phyloP scores from a whole-genome alignment of 2,329 filamentous ascomycete species.

The Penicillium sp. region DNA sequence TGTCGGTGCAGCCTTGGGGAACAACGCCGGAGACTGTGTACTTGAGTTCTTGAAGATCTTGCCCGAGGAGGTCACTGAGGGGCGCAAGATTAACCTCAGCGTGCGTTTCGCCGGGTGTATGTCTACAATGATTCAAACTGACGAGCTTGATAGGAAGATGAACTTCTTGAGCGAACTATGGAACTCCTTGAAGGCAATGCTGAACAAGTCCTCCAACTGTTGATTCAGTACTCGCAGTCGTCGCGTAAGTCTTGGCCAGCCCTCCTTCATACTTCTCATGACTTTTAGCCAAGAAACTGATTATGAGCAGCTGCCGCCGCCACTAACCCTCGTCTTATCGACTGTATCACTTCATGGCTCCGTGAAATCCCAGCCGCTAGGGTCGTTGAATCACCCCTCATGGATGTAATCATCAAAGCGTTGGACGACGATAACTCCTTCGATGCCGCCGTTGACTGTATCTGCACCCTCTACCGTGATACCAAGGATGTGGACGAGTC shows the following conservation, averaged over 20 bases:
- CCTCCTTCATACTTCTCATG: neutral
- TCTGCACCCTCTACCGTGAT: constrained; percentile 89
- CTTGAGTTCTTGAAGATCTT: constrained; percentile 96
- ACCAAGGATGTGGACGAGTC: constrained; percentile 93
- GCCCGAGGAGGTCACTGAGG: constrained; percentile 98
- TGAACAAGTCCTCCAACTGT: constrained; percentile 78
- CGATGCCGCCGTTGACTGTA: constrained; percentile 85
- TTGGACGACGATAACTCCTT: constrained; percentile 75
- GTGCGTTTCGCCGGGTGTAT: constrained; percentile 66
- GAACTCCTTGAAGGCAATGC: constrained; percentile 92
- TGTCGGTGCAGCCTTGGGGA: constrained; percentile 73
- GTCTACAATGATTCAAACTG: neutral
- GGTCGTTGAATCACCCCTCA: constrained; percentile 80
- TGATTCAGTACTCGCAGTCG: constrained; percentile 89
- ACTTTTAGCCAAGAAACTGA: constrained; percentile 18
- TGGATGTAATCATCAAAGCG: constrained; percentile 78
- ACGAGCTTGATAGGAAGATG: constrained; percentile 74
- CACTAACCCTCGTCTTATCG: constrained; percentile 84
- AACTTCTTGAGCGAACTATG: constrained; percentile 79
- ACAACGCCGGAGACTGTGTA: constrained; percentile 76
- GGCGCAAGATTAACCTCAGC: constrained; percentile 98
- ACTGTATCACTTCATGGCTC: constrained; percentile 96
- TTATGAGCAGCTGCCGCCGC: constrained; percentile 65
- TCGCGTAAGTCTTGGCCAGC: constrained; percentile 61
- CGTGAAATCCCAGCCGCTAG: constrained; percentile 83